Percentiles rank a stretch among this genome's conserved stretches.
Conservation (phyloP, 2,329 filamentous ascomycete species). For the Monosporascus sp. region DNA sequence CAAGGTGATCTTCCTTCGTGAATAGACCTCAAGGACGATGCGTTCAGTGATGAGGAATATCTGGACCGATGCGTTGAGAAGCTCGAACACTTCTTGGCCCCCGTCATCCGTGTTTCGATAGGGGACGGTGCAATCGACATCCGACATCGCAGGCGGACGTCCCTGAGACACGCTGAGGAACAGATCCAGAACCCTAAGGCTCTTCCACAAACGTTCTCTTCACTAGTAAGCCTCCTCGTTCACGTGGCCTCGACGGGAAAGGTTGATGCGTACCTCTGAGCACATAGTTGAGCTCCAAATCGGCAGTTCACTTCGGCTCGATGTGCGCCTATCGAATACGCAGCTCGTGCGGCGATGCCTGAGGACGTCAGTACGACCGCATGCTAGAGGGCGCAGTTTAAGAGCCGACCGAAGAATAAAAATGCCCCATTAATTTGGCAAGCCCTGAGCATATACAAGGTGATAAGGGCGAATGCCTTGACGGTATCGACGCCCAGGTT, state of each 20-base stretch:
- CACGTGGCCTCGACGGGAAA: background rate
- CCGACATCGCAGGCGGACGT: constrained; percentile 46
- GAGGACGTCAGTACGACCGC: background rate
- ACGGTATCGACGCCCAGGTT: constrained; percentile 44
- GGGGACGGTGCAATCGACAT: constrained; percentile 48
- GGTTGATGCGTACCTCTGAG: constrained; percentile 26
- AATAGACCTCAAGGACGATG: constrained; percentile 48
- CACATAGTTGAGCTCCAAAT: constrained; percentile 38
- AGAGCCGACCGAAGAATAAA: constrained; percentile 38
- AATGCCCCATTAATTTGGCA: constrained; percentile 52
- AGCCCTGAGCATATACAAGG: constrained; percentile 48
- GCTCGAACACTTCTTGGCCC: constrained; percentile 35
- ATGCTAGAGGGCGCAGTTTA: background rate
- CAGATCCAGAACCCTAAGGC: constrained; percentile 44
- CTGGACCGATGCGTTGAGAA: constrained; percentile 47
- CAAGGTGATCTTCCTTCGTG: constrained; percentile 45
- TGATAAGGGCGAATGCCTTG: constrained; percentile 44
- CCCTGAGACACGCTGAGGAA: constrained; percentile 51
- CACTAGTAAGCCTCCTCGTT: background rate
- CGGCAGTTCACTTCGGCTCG: constrained; percentile 48
- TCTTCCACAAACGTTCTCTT: constrained; percentile 47
- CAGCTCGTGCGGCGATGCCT: constrained; percentile 45
- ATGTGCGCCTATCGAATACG: constrained; percentile 48
- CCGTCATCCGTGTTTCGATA: constrained; percentile 32
- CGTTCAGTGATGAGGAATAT: constrained; percentile 46